A percentile compares a stretch with the other conserved stretches of the same genome.
Conservation (phyloP, 495 filamentous ascomycete species). For the Penicillium waksmanii region DNA sequence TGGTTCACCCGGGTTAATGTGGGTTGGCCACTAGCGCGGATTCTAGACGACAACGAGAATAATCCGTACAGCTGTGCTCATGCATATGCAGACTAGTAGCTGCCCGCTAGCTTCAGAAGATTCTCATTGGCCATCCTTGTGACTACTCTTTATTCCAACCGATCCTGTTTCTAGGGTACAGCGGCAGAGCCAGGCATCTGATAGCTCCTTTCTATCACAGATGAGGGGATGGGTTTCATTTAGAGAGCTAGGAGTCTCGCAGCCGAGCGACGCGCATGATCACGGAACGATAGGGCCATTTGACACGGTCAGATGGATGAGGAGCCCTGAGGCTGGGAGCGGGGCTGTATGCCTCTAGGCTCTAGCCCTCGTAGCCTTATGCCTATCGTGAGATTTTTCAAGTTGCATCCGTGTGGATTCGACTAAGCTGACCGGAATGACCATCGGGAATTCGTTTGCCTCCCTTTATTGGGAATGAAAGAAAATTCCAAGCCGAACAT, state of each 20-base stretch:
- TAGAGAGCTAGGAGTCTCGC: background rate
- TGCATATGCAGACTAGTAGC: slow-evolving; percentile 2
- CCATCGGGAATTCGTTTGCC: too few relatives aligned
- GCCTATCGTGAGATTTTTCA: background rate
- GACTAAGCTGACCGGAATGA: background rate
- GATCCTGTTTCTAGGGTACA: background rate
- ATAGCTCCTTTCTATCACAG: background rate
- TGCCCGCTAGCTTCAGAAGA: background rate
- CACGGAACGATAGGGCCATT: background rate
- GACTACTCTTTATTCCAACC: background rate
- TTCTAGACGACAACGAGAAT: background rate
- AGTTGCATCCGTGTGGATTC: background rate
- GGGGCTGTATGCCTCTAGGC: background rate
- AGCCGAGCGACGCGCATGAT: background rate
- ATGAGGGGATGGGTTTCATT: background rate
- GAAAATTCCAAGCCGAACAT: too few relatives aligned
- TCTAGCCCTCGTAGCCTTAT: background rate
- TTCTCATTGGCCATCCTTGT: background rate
- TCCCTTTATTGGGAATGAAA: too few relatives aligned
- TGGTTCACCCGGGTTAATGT: slow-evolving; percentile 1
- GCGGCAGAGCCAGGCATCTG: background rate
- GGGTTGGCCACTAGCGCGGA: background rate
- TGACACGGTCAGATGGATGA: background rate
- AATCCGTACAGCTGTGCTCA: background rate
- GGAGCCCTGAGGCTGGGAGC: background rate